Evolutionary conservation across 176 grass and related monocot species (phyloP).

Genomic region (Oropetium thomaeum): DNA sequence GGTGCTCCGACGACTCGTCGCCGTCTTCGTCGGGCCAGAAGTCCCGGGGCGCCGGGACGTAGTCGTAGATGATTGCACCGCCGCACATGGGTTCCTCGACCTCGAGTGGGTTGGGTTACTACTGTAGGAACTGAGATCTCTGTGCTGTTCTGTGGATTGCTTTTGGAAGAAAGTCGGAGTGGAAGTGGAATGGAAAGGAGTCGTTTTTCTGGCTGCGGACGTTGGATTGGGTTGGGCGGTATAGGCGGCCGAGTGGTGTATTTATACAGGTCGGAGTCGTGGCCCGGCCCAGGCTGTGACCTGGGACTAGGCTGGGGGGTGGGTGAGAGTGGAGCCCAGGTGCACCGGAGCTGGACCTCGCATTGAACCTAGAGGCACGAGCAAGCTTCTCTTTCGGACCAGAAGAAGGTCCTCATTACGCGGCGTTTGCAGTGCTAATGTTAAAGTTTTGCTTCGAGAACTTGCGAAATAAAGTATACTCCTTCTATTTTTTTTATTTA

Average conservation of each 20-base stretch:
- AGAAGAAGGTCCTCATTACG: too few species aligned
- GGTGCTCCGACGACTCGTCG: conserved; percentile 32
- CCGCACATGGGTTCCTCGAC: conserved; percentile 70
- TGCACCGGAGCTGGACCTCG: not conserved
- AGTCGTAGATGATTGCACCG: conserved; percentile 82
- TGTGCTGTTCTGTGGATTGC: not conserved
- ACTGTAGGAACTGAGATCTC: not conserved
- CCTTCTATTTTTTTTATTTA: too few species aligned
- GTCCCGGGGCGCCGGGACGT: conserved; percentile 56
- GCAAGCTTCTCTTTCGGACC: not conserved
- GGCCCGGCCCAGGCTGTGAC: not conserved
- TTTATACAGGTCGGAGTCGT: conserved; percentile 22
- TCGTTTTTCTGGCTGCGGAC: not conserved
- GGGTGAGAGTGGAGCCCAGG: not conserved
- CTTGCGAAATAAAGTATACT: too few species aligned
- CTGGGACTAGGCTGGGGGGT: not conserved
- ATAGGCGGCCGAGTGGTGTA: not conserved
- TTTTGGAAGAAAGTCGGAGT: not conserved
- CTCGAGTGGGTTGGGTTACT: too few species aligned
- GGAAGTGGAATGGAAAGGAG: not conserved
- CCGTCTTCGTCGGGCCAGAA: conserved; percentile 49
- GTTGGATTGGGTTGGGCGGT: conserved; percentile 25
- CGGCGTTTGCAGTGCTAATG: too few species aligned
- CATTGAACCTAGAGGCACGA: not conserved
- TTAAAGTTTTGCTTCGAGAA: too few species aligned